Evolutionary conservation across 768 basidiomycete genomes (phyloP), one percentile per base, ranked within the genome.

Genomic region (Lepiota venenata): DNA sequence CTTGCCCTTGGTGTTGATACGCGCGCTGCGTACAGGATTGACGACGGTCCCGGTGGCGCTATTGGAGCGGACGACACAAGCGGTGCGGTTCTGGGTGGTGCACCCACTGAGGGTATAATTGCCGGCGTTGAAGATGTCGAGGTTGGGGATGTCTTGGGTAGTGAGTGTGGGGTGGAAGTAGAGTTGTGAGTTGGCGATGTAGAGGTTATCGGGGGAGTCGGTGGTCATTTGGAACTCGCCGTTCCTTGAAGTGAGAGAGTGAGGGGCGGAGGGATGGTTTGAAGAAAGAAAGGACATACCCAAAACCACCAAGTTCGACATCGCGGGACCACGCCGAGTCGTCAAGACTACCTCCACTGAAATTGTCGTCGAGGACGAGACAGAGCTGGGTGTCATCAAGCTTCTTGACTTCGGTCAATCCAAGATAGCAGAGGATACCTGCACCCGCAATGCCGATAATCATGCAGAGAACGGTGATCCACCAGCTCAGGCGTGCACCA

Each of bases 141-240:
- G 74, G 55, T 83, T 77, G 41, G 41, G 32, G 3, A 43, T 67
- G 62, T 88, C 84, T 6, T 43, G 11, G 1, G 81, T 75, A 0
- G 91, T 91, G 52, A 93, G 77, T 8, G 91, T 92, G 1, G 93
- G 92, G 40, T 85, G 78, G 63, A 95, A 80, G 70, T 91, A 93
- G 36, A 94, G 81, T 52, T 82, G 73, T 5, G 80, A 81, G 67
- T 91, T 76, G 40, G 77, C 68, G 40, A 92, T 69, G 67, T 80
- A 90, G 2, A 86, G 77, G 62, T 89, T 91, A 63, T 79, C 81
- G 12, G 74, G 55, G 1, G 76, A 76, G 9, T 66, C 61, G 1
- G 88, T 88, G 2, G 88, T 83, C 81, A 91, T 91, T 64, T 93
- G 81, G 66, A 94, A 94, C 59, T 91, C 83, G 14, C 78, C 80